Conservation (phyloP, 78 protist genomes). For the Isochrysis galbana region DNA sequence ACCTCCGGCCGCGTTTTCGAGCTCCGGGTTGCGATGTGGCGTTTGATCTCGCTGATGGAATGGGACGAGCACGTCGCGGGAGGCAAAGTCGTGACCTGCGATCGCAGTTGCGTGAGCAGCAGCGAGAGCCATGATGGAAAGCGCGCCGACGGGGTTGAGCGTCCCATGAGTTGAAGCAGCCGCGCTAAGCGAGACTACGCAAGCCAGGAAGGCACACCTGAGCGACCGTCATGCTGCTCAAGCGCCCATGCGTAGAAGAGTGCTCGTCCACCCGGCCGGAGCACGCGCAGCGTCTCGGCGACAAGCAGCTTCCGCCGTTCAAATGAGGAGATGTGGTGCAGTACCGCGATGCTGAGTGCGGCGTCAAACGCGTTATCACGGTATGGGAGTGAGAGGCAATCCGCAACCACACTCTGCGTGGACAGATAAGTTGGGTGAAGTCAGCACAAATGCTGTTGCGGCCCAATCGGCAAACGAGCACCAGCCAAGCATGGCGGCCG, state of each 20-base stretch:
- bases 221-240: slow-evolving; percentile 1
- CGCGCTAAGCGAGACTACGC: too few relatives aligned
- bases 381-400: background rate
- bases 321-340: slow-evolving; percentile 34
- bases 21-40: background rate
- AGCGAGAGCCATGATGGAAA: too few relatives aligned
- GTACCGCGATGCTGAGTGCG: slow-evolving; percentile 32
- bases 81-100: background rate
- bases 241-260: slow-evolving; percentile 35
- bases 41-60: background rate
- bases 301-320: background rate
- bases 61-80: slow-evolving; percentile 26
- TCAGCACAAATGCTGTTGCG: background rate
- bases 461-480: background rate
- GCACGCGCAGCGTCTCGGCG: background rate
- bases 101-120: background rate
- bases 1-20: background rate
- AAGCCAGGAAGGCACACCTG: too few relatives aligned
- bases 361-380: background rate
- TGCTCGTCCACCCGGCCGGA: background rate
- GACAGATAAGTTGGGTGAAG: background rate
- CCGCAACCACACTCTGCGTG: background rate
- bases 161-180: too few relatives aligned
- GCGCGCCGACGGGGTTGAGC: too few relatives aligned
- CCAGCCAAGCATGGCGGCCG: background rate